Evolutionary conservation across 345 rosid species (phyloP).

Genomic region (Schrenkiella parvula): DNA sequence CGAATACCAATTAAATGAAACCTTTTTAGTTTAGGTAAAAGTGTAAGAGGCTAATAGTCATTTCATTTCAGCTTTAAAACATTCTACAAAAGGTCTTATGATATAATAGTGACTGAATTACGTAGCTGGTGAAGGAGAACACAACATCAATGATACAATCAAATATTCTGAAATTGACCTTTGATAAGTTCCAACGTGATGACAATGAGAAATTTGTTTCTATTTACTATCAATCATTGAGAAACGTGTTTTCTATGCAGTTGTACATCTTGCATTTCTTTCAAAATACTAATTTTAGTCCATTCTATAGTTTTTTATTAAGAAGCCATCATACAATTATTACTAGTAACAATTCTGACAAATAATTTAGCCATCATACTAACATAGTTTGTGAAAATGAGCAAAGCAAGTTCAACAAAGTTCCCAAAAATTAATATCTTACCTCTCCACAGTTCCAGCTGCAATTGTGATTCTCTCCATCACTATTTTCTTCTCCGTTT

Average conservation of each 20-base stretch:
- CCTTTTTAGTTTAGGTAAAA: neutral
- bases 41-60: neutral
- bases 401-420: neutral
- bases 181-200: neutral
- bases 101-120: neutral
- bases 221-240: no score
- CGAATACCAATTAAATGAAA: constrained; percentile 6
- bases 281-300: neutral
- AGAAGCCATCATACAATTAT: neutral
- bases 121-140: neutral
- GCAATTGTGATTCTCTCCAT: constrained; percentile 84
- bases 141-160: neutral
- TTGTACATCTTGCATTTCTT: neutral
- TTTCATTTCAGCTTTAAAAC: neutral
- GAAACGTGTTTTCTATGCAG: neutral
- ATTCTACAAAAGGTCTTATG: neutral
- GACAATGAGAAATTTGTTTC: neutral
- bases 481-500: constrained; percentile 91
- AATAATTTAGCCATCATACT: neutral
- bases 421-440: neutral
- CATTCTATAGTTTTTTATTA: neutral
- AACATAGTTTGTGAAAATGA: neutral
- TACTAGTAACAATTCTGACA: neutral
- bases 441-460: constrained; percentile 99
- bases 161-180: neutral